Base-by-base conservation (phyloP, 164 flowering plant species). In the Piper betle region DNA sequence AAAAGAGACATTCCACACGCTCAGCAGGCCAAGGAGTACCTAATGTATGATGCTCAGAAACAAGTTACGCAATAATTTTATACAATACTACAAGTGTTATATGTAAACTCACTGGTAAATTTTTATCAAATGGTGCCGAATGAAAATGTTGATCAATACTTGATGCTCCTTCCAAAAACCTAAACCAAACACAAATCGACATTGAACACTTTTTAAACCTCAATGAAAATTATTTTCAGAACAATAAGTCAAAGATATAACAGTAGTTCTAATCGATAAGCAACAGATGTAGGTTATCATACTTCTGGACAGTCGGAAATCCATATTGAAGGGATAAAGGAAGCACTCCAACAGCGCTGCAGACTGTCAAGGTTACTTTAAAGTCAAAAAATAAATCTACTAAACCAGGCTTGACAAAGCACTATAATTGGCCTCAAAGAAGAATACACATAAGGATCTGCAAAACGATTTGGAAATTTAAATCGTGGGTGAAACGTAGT, bases 261-360 rank as follows among this genome's bases (percentile, higher is more conserved):
- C 17, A 13, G 55, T 55, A 12, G 17, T 13, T 11, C 39, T 6
- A 39, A 11, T 8, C 3, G 18, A 57, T 33, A 37, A 57, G 0
- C 33, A 38, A n/a, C 39, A 58, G 19, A 57, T 48, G 16, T 38
- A 13, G 20, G 12, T 25, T 57, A 37, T 55, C 83, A 58, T 82
- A 93, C 99, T 85, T 86, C 66, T 86, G 88, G 68, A 88, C 91
- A 70, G 88, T 70, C 18, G 88, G 59, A 70, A 90, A 93, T 39
- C 99, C 97, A 77, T 93, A 93, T 72, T 93, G 97, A 55, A 93
- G 87, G 72, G 99, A 84, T 57, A 93, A 75, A 57, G 99, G 96
- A 79, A 93, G 71, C 59, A 88, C 89, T 18, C 99, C 97, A 61
- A 93, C 97, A 69, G 97, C 99, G 72, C 99, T 88, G 85, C 96